A percentile compares a stretch with the other conserved stretches of the same genome.
phyloP scores from a whole-genome alignment of 441 rosid genomes.

The Breynia disticha region DNA sequence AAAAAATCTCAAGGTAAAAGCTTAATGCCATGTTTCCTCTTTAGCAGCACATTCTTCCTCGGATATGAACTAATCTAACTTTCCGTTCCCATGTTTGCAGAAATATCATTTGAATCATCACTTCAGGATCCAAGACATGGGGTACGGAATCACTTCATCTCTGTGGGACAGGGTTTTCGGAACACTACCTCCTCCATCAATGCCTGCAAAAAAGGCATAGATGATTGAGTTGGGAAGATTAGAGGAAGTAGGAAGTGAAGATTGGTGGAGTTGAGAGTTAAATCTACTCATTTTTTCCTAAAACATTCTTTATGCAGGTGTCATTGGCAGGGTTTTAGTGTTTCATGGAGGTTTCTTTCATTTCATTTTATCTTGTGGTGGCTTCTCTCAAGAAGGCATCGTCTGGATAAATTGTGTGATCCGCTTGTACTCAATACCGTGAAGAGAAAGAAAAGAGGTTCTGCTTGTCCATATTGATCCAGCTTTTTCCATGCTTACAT shows the following conservation, averaged over 20 bases:
- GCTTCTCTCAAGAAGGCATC: constrained; percentile 1
- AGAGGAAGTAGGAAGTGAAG: constrained; percentile 10
- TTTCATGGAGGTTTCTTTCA: constrained; percentile 3
- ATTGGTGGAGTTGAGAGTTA: constrained; percentile 6
- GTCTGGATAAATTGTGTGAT: constrained; percentile 15
- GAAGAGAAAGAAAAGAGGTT: not conserved
- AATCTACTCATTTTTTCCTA: not conserved
- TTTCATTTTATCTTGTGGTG: constrained; percentile 9
- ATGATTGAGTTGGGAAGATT: constrained; percentile 23
- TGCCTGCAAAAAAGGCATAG: constrained; percentile 29
- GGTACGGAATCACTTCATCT: constrained; percentile 87
- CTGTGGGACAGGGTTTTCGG: constrained; percentile 86
- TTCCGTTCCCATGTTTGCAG: constrained; percentile 29
- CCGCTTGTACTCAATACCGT: not conserved
- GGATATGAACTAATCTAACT: not conserved
- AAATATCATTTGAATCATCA: constrained; percentile 97
- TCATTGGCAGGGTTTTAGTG: constrained; percentile 9
- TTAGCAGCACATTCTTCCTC: not conserved
- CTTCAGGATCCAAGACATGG: constrained; percentile 76
- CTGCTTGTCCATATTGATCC: not conserved
- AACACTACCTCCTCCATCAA: constrained; percentile 64
- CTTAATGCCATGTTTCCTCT: not conserved
- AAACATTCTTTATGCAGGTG: constrained; percentile 13
- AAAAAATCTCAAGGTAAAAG: constrained; percentile 70
- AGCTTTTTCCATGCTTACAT: not conserved